phyloP scores from a whole-genome alignment of 805 yeast genomes.

The Ogataea neopini region DNA sequence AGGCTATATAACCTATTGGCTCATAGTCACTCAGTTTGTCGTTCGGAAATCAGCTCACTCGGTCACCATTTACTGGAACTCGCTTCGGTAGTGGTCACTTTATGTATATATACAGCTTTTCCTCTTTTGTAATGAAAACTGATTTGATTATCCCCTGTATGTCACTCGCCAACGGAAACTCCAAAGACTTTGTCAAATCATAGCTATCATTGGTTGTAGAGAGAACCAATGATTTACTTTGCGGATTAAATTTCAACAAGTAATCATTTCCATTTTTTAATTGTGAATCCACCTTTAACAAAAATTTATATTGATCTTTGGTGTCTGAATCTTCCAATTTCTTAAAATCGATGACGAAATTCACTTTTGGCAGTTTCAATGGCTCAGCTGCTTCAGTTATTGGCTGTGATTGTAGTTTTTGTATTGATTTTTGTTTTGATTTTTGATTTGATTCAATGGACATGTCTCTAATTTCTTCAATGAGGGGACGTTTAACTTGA shows the following conservation, averaged over 20 bases:
- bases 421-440: no score
- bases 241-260: slow-evolving; percentile 30
- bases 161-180: slow-evolving; percentile 26
- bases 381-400: no score
- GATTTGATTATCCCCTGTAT: slow-evolving; percentile 11
- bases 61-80: no score
- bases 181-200: slow-evolving; percentile 28
- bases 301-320: slow-evolving; percentile 15
- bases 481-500: slow-evolving; percentile 42
- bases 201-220: slow-evolving; percentile 30
- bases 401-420: no score
- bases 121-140: slow-evolving; percentile 9
- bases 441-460: background rate
- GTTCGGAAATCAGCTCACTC: no score
- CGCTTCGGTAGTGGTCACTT: no score
- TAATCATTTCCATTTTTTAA: slow-evolving; percentile 36
- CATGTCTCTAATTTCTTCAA: slow-evolving; percentile 48
- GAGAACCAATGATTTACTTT: slow-evolving; percentile 34
- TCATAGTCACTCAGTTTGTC: no score
- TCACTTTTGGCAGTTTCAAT: slow-evolving; percentile 16
- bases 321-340: slow-evolving; percentile 31
- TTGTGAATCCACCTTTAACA: slow-evolving; percentile 31
- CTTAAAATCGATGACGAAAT: slow-evolving; percentile 19
- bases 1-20: no score
- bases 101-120: slow-evolving; percentile 12